phyloP scores from a whole-genome alignment of 2,329 filamentous ascomycete genomes.

The Metarhizium sp. region DNA sequence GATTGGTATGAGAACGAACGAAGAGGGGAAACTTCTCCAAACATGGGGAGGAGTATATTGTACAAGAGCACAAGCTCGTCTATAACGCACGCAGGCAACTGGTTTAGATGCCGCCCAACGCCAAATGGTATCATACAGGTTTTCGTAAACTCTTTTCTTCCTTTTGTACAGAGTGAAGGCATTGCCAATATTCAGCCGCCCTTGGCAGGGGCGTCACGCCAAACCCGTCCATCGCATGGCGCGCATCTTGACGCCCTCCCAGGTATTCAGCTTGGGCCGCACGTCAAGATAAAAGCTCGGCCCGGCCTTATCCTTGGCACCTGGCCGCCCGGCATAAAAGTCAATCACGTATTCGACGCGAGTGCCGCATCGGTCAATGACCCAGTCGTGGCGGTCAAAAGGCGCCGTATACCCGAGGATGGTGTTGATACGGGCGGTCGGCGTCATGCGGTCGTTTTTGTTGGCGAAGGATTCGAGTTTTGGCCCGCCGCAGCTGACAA shows the following conservation, averaged over 20 bases:
- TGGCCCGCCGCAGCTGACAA: constrained; percentile 56
- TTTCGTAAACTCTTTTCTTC: constrained; percentile 2
- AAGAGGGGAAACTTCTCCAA: background rate
- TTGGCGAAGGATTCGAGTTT: constrained; percentile 79
- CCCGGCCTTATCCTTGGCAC: constrained; percentile 23
- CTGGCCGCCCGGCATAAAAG: constrained; percentile 72
- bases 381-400: constrained; percentile 96
- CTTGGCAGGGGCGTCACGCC: constrained; percentile 21
- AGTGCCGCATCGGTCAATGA: constrained; percentile 81
- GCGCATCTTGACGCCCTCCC: constrained; percentile 61
- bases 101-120: constrained; percentile 9
- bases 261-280: constrained; percentile 57
- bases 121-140: constrained; percentile 14
- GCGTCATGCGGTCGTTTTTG: constrained; percentile 59
- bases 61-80: constrained; percentile 1
- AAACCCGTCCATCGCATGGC: constrained; percentile 40
- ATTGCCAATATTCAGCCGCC: background rate
- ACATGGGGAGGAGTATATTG: background rate
- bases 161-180: background rate
- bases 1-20: background rate
- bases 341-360: constrained; percentile 94
- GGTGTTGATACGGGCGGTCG: constrained; percentile 73
- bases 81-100: background rate
- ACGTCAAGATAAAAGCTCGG: constrained; percentile 60
- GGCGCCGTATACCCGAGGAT: constrained; percentile 81